Evolutionary conservation across 2,329 filamentous ascomycete species (phyloP).

Genomic region (Aspergillus bombycis): DNA sequence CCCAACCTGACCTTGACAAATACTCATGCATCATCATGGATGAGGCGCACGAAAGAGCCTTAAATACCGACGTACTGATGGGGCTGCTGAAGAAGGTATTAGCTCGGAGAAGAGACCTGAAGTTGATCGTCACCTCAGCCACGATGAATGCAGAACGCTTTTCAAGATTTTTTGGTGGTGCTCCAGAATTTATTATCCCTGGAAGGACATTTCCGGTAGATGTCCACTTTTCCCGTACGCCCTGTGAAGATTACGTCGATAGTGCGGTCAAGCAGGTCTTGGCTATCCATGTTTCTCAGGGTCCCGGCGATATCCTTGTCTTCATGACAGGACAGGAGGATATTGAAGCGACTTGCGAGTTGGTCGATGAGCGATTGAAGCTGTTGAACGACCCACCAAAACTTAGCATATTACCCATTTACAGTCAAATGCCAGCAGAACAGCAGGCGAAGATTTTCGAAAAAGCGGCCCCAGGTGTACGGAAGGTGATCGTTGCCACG

Average conservation of each 20-base stretch:
- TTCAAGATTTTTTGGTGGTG: slow-evolving; percentile 92
- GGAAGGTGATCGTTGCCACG: slow-evolving; percentile 97
- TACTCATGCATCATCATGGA: slow-evolving; percentile 99
- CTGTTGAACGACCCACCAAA: slow-evolving; percentile 93
- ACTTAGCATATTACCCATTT: slow-evolving; percentile 92
- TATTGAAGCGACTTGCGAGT: slow-evolving; percentile 93
- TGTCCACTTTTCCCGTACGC: slow-evolving; percentile 90
- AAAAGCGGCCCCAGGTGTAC: slow-evolving; percentile 81
- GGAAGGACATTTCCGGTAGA: slow-evolving; percentile 97
- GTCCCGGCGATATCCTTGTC: slow-evolving; percentile 88
- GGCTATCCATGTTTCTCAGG: slow-evolving; percentile 94
- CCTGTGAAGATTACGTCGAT: slow-evolving; percentile 97
- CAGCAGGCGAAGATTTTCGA: slow-evolving; percentile 98
- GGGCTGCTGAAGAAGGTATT: slow-evolving; percentile 97
- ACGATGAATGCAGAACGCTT: slow-evolving; percentile 99
- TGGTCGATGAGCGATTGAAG: slow-evolving; percentile 83
- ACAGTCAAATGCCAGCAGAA: slow-evolving; percentile 99
- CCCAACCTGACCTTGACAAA: slow-evolving; percentile 88
- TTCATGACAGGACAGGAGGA: slow-evolving; percentile 99
- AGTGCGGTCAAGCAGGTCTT: slow-evolving; percentile 94
- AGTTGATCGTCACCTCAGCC: slow-evolving; percentile 95
- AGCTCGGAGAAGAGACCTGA: slow-evolving; percentile 83
- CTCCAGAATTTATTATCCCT: slow-evolving; percentile 94
- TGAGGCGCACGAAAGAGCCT: slow-evolving; percentile 92
- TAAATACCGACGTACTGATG: slow-evolving; percentile 98